Evolutionary conservation across 805 yeast species (phyloP), one percentile per base, ranked within the genome.

Genomic region (Metschnikowia lachancei): DNA sequence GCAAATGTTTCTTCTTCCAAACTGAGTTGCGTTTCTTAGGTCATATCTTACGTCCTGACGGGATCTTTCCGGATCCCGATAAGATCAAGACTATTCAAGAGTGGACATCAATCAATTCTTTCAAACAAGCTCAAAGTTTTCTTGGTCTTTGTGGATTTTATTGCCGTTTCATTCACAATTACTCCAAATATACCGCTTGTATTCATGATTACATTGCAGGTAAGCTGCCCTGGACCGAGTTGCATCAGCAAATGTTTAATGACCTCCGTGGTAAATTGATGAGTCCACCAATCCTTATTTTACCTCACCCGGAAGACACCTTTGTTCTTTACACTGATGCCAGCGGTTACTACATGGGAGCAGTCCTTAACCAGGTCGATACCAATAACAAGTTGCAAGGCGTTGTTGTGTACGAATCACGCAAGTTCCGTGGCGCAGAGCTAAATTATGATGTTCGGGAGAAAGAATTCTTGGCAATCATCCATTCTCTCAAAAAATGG

Each of bases 381-480:
- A 14, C 9, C 10, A 17, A 41, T 9, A 28, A 41, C 12, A 41
- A 41, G 17, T 16, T 39, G 6, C 35, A 10, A 5, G 41, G 41
- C 2, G 41, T 39, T 2, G 43, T 32, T n/a, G 42, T 43, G 8
- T 39, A 18, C 16, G 39, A 33, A n/a, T 34, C 39, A 16, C 3
- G 24, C n/a, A 32, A 33, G 37, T 44, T 39, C 18, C 20, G 16
- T 6, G 36, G 30, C 2, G 43, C 43, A 8, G 43, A 38, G 19
- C 24, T 44, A 11, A 20, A 30, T 8, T 39, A 38, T 35, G 22
- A 13, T 14, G 18, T 19, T 13, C 39, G 42, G 22, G 49, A 46
- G 30, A 46, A 41, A 30, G 41, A 46, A 14, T 31, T 46, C 28
- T 29, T 41, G n/a, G 41, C 45, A 10, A 36, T 46, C 13, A 36